Evolutionary conservation across 345 rosid genomes (phyloP), one percentile per base, ranked within the genome.

Genomic region (Salix suchowensis): DNA sequence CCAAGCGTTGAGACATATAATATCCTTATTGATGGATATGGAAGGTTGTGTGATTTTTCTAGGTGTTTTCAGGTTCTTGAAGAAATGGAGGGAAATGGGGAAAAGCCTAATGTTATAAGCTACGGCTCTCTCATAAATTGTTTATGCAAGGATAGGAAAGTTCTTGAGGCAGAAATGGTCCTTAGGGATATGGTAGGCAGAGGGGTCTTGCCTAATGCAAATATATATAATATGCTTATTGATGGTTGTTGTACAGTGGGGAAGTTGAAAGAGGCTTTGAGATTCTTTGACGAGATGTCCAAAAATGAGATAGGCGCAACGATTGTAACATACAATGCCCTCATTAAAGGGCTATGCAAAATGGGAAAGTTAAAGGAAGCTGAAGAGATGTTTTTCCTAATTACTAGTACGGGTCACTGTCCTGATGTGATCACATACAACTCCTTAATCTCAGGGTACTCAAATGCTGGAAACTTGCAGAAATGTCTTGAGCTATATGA

Each of bases 341-440:
- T 94, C 61, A 88, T 92, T 68, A 79, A 86, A 37, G 95, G 97
- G 55, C 84, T 94, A 46, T 87, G 92, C 86, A 89, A 86, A 81
- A 81, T 32, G 37, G 87, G 88, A 36, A 88, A 76, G 82, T 52
- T 88, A 75, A 39, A 13, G 13, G 93, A 90, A 83, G 97, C 94
- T 36, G 97, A 94, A 83, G 88, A 85, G 65, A 55, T 90, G 79
- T 79, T 94, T 83, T 75, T 55, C 55, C 85, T 79, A 77, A 88
- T 94, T 54, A 74, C 74, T 7, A 85, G 78, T 32, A 81, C 74
- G 65, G 92, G 94, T 30, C 82, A 83, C 80, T 67, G 65, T 73
- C 90, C 97, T 69, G 97, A 95, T 84, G 86, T 87, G 30, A 85
- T 83, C 76, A 88, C 95, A 5, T 94, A 86, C 81, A 92, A 90